Evolutionary conservation across 495 filamentous ascomycete species (phyloP).

Genomic region (Poronia punctata): DNA sequence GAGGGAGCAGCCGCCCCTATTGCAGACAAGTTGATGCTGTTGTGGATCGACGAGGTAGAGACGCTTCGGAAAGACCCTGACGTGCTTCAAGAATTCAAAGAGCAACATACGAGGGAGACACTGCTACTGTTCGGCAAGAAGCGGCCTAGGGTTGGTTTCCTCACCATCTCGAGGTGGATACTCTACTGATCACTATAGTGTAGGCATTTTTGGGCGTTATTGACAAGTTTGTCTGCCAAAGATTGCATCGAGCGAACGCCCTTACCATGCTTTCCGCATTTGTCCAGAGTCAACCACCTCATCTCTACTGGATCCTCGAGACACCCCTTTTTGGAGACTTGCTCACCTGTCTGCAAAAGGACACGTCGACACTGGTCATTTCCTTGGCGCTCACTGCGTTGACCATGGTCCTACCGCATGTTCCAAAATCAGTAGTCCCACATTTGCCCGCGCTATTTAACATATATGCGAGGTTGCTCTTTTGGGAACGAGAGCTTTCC

Average conservation of each 20-base stretch:
- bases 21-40: constrained; percentile 46
- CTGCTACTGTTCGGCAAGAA: constrained; percentile 57
- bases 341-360: constrained; percentile 60
- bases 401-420: constrained; percentile 70
- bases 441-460: constrained; percentile 64
- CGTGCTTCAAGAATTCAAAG: constrained; percentile 43
- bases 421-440: constrained; percentile 56
- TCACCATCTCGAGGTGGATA: neutral
- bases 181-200: constrained; percentile 10
- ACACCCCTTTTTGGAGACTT: constrained; percentile 61
- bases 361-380: constrained; percentile 62
- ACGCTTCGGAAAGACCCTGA: constrained; percentile 33
- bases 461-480: constrained; percentile 64
- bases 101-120: constrained; percentile 44
- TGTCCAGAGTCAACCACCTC: constrained; percentile 60
- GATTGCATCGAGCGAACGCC: constrained; percentile 48
- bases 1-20: constrained; percentile 37
- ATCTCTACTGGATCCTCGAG: constrained; percentile 60
- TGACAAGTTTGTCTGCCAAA: constrained; percentile 52
- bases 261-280: constrained; percentile 57
- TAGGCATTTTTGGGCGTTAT: constrained; percentile 55
- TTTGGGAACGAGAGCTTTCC: constrained; percentile 56
- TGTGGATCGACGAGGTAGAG: constrained; percentile 53
- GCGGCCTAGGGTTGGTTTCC: constrained; percentile 52
- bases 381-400: constrained; percentile 58